These are phyloP conservation scores for Penicillium soppii DNA, from an alignment of 495 filamentous ascomycete species.

Conservation along the genomic window DNA sequence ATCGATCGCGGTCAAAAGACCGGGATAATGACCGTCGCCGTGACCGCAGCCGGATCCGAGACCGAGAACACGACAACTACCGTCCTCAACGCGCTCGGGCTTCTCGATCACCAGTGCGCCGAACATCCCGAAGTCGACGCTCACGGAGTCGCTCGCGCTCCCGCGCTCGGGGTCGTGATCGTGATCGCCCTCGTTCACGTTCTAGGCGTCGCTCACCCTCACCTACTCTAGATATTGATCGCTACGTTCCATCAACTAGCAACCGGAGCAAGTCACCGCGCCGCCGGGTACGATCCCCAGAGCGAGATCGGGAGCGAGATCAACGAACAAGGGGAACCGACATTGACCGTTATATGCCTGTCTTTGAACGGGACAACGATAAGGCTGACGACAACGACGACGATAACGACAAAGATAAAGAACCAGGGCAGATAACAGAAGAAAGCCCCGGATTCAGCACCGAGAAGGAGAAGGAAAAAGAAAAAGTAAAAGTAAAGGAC, in stretches of 20 bases:
- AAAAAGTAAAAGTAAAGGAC: constrained; percentile 18
- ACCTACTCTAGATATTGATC: constrained; percentile 48
- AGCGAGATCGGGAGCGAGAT: constrained; percentile 25
- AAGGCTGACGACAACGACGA: too few species aligned
- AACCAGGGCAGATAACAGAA: constrained; percentile 8
- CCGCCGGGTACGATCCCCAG: constrained; percentile 40
- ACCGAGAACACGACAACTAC: constrained; percentile 27
- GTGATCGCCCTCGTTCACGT: constrained; percentile 19
- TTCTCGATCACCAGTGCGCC: constrained; percentile 24
- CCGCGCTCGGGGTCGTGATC: constrained; percentile 17
- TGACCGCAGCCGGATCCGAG: constrained; percentile 30
- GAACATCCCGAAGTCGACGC: constrained; percentile 10
- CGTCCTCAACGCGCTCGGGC: constrained; percentile 25
- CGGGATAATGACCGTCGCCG: constrained; percentile 22
- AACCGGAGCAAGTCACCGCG: constrained; percentile 46
- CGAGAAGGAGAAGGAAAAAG: constrained; percentile 4
- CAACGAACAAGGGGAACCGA: constrained; percentile 30
- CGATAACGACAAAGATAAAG: constrained; percentile 15
- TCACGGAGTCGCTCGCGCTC: constrained; percentile 16
- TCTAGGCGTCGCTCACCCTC: constrained; percentile 28
- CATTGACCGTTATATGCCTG: constrained; percentile 57
- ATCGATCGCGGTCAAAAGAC: constrained; percentile 36
- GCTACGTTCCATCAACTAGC: constrained; percentile 48
- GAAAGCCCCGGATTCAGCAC: not conserved
- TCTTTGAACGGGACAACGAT: constrained; percentile 21